Evolutionary conservation across 129 eudicot species (phyloP).

Genomic region (Artemisia tridentata): DNA sequence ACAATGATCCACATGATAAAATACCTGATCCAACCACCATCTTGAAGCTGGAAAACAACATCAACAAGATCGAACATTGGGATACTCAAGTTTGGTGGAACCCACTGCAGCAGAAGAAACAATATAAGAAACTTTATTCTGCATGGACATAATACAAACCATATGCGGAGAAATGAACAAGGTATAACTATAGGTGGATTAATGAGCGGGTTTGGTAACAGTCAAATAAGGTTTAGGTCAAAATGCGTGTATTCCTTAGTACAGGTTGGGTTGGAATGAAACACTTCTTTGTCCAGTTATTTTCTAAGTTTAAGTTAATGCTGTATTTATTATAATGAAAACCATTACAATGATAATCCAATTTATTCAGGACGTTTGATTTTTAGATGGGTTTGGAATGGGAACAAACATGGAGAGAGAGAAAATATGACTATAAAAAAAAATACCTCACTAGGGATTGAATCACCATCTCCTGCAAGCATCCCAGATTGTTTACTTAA

Average conservation of each 20-base stretch:
- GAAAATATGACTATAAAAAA: neutral
- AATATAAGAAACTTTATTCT: slow-evolving; percentile 1
- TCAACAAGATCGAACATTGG: slow-evolving; percentile 91
- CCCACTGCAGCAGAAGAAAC: slow-evolving; percentile 64
- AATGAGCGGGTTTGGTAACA: no score
- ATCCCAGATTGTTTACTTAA: slow-evolving; percentile 39
- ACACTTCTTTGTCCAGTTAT: no score
- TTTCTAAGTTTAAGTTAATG: no score
- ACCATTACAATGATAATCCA: no score
- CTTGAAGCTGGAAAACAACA: slow-evolving; percentile 88
- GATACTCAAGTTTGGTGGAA: slow-evolving; percentile 76
- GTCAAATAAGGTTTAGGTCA: no score
- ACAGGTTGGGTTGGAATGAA: no score
- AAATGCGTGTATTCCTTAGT: no score
- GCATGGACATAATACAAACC: slow-evolving; percentile 5
- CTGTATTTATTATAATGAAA: no score
- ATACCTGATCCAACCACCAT: slow-evolving; percentile 76
- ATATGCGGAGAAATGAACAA: neutral
- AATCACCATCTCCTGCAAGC: slow-evolving; percentile 51
- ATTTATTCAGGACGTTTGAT: no score
- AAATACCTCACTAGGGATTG: slow-evolving; percentile 78
- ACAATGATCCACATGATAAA: neutral
- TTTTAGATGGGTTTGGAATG: no score
- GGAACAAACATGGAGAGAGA: neutral
- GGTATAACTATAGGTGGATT: no score